Evolutionary conservation across 495 filamentous ascomycete genomes (phyloP), one percentile per base, ranked within the genome.

Genomic region (Glutinoglossum americanum): DNA sequence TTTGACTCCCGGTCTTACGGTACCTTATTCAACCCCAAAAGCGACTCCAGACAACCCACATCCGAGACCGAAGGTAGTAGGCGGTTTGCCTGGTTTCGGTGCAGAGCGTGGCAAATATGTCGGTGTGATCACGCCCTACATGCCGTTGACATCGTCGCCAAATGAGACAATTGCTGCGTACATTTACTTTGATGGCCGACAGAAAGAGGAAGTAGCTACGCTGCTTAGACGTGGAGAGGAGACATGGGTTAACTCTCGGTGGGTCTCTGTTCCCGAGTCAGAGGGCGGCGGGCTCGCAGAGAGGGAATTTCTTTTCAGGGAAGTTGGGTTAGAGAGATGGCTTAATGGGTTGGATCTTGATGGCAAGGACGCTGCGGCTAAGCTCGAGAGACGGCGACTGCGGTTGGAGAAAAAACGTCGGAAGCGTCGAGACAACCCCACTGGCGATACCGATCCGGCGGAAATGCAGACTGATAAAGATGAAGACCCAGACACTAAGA

Each of bases 121-220:
- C 32, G 67, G 71, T 33, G 70, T 78, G 30, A 80, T 94, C n/a
- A 77, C 74, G 47, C 87, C 89, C 0, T 99, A 99, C 67, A 81
- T 87, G 58, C 84, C 90, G 2, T 75, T 93, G 69, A 96, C 89
- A 6, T 79, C 81, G 41, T 89, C 85, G 25, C 80, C 84, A 53
- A 95, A 96, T 65, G 92, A 97, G 70, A 96, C 93, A 1, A 87
- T 99, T 56, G 92, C 92, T 19, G 92, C 92, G 13, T 99, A 99
- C 65, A 96, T 99, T 58, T 97, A 97, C 72, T 99, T 99, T 64
- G 92, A 99, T 68, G 92, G 92, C 13, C 75, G 93, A 53, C 76
- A 80, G 30, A 97, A 99, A 69, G 92, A 99, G 64, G 92, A 99
- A 67, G 94, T 97, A 17, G 92, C 92, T 57, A 99, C 92, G 33